Evolutionary conservation across 371 early-diverging fungal genomes (phyloP).

Genomic region (Lichtheimia ornata): DNA sequence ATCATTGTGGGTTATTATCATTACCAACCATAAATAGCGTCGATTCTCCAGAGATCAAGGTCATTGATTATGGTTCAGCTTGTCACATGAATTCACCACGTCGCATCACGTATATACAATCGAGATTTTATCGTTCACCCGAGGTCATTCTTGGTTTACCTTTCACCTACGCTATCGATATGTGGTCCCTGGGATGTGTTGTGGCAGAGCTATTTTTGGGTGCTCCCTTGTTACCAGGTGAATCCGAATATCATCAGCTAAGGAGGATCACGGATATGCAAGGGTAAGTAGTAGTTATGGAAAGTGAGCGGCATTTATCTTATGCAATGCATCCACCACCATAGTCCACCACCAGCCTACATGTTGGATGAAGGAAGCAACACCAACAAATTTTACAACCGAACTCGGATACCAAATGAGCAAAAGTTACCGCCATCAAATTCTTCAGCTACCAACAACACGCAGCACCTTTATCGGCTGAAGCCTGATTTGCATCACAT

Average conservation of each 20-base stretch:
- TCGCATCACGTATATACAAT: slow-evolving; percentile 93
- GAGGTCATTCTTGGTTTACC: slow-evolving; percentile 94
- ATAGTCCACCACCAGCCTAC: slow-evolving; percentile 68
- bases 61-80: slow-evolving; percentile 98
- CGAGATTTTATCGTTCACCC: slow-evolving; percentile 96
- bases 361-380: slow-evolving; percentile 86
- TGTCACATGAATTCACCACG: slow-evolving; percentile 80
- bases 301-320: background rate
- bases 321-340: background rate
- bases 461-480: background rate
- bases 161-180: slow-evolving; percentile 93
- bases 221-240: slow-evolving; percentile 90
- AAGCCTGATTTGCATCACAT: no score
- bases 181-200: slow-evolving; percentile 99
- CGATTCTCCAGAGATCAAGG: slow-evolving; percentile 85
- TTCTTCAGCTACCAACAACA: background rate
- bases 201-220: slow-evolving; percentile 96
- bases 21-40: slow-evolving; percentile 35
- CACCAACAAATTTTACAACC: slow-evolving; percentile 71
- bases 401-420: slow-evolving; percentile 33
- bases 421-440: background rate
- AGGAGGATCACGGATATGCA: slow-evolving; percentile 85
- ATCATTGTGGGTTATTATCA: slow-evolving; percentile 1
- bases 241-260: slow-evolving; percentile 89
- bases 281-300: slow-evolving; percentile 49